A percentile compares a stretch with the other conserved stretches of the same genome.
These are phyloP conservation scores for Phytophthora palmivora DNA, from an alignment of 352 stramenopile species.

Conservation along the genomic window DNA sequence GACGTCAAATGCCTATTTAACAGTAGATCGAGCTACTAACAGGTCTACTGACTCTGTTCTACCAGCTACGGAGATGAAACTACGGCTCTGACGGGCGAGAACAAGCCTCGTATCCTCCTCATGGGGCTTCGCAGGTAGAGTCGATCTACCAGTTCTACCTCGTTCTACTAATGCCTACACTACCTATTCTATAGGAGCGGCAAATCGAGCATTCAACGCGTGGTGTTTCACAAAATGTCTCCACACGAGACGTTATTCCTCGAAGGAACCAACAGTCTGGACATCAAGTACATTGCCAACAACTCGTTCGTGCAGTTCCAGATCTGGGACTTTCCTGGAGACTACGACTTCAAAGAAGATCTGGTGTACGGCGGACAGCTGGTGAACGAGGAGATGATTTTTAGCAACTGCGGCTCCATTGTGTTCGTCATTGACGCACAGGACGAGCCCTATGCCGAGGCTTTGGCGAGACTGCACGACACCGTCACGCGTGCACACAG, in stretches of 20 bases:
- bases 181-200: conserved; percentile 57
- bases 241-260: conserved; percentile 98
- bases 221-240: conserved; percentile 99
- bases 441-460: conserved; percentile 92
- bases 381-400: conserved; percentile 94
- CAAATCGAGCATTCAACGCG: conserved; percentile 93
- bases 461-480: conserved; percentile 87
- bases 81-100: conserved; percentile 83
- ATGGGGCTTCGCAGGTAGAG: conserved; percentile 94
- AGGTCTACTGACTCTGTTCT: conserved; percentile 2
- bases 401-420: conserved; percentile 92
- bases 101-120: conserved; percentile 96
- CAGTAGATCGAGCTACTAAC: conserved; percentile 1
- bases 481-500: conserved; percentile 86
- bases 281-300: conserved; percentile 98
- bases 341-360: conserved; percentile 93
- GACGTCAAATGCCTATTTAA: background rate
- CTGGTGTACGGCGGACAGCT: conserved; percentile 89
- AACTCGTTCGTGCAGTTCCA: conserved; percentile 98
- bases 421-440: conserved; percentile 99
- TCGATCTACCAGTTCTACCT: background rate
- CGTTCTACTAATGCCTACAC: conserved; percentile 1
- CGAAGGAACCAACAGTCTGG: conserved; percentile 86
- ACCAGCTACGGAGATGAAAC: conserved; percentile 77
- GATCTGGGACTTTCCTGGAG: conserved; percentile 99